Base-by-base conservation (phyloP, 768 basidiomycete species). In the Mrakia gelida region DNA sequence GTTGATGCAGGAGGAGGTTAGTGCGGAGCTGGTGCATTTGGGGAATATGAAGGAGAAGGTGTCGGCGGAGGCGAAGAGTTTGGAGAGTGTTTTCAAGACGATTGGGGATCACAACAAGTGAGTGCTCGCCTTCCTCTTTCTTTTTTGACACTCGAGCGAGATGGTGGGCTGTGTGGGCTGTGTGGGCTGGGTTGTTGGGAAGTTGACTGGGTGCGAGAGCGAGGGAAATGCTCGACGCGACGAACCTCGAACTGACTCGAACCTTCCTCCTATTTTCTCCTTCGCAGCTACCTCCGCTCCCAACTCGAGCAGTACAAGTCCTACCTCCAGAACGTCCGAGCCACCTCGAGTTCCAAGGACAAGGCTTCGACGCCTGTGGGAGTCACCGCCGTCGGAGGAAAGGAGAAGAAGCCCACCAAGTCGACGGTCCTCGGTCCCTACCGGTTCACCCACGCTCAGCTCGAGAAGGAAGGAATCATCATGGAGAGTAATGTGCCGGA, bases 261-360 rank as follows among this genome's bases (percentile, higher is more conserved):
- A 45, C 45, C 45, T 23, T 11, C 63, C 49, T 70, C 11, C 34
- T n/a, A 41, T 7, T 0, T 21, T 52, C 7, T 21, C 49, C 18
- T 52, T 52, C 49, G 11, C 56, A 79, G 78, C 84, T 99, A 98
- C 84, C 87, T 99, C 84, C 89, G 96, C 68, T 90, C 90, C 43
- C 97, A 99, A 85, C 89, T 99, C 80, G 97, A 99, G 85, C 95
- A 98, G 87, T 99, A 99, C 89, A 99, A 99, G 87, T 95, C 95
- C 15, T 99, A 99, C 85, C 87, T 99, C 23, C 94, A 96, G 87
- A 99, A 99, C 83, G 97, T 98, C 38, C 92, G 97, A 26, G 87
- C 95, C 78, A 95, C 92, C 11, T 89, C 93, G 72, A 94, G 94
- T 84, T 94, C 95, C 80, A 81, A 79, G 32, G 77, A 83, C 34